Conservation (phyloP, 2,329 filamentous ascomycete genomes). For the Alternaria sp. region DNA sequence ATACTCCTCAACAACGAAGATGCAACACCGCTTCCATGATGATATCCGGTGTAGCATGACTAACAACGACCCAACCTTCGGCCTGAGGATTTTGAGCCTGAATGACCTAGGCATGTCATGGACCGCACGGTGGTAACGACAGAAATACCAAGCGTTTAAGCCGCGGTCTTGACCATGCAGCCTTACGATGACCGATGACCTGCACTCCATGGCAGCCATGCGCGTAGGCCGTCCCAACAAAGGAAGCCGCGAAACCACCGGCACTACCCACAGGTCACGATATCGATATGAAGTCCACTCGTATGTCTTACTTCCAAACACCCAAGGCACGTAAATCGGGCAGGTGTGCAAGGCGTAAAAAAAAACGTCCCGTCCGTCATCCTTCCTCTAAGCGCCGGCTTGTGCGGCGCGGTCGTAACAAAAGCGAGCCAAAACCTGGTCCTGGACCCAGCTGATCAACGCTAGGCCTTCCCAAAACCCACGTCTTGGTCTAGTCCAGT, state of each 20-base stretch:
- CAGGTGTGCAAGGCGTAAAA: conserved; percentile 7
- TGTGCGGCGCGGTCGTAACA: conserved; percentile 2
- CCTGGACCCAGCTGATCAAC: conserved; percentile 2
- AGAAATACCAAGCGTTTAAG: background rate
- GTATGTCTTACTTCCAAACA: conserved; percentile 10
- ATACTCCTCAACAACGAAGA: background rate
- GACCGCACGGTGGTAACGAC: background rate
- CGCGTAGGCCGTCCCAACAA: background rate
- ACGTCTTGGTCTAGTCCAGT: background rate
- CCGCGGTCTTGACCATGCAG: conserved; percentile 1
- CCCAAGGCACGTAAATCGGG: conserved; percentile 1
- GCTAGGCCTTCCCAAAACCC: background rate
- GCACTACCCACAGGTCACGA: background rate
- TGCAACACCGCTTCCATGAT: background rate
- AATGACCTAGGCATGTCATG: background rate
- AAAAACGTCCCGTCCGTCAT: conserved; percentile 6
- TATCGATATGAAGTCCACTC: background rate
- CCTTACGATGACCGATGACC: background rate
- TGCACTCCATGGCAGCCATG: background rate
- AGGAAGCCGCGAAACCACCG: background rate
- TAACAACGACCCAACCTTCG: background rate
- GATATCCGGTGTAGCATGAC: background rate
- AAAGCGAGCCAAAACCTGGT: background rate
- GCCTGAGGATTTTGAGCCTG: background rate
- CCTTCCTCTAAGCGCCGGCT: conserved; percentile 13